Base-by-base conservation (phyloP, 225 moss, liverwort and hornwort genomes). In the Anthoceros angustus region DNA sequence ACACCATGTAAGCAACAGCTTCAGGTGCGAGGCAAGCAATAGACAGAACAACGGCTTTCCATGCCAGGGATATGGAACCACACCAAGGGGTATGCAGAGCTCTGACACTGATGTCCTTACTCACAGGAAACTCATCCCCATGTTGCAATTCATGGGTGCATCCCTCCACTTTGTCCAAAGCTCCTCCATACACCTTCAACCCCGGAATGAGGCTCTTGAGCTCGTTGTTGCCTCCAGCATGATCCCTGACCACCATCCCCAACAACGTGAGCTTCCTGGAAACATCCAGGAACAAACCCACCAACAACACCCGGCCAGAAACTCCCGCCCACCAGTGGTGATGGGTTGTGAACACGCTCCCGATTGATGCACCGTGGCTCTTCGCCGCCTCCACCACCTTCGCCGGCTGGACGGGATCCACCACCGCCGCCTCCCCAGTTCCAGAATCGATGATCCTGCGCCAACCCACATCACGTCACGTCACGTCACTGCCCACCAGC, bases 121-220 rank as follows among this genome's bases (percentile, higher is more conserved):
- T 81, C 18, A 84, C 72, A 48, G 76, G 68, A 63, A 84, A 43
- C 65, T 84, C 76, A 64, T 84, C 76, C 16, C 78, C 76, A 73
- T 79, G 74, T 21, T 76, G 81, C 66, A 84, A 71, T 67, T 69
- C 71, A 69, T 77, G 74, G 63, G 81, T 78, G 67, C 78, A 84
- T 63, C 81, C 81, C 76, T 84, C 80, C 55, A 81, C 84, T 72
- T 79, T 73, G 71, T 84, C 84, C 74, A 76, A 76, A 21, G 76
- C 63, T 39, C 81, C 84, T 25, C 81, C 81, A 21, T 81, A 81
- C 49, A 81, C 68, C 7, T 72, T 72, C 62, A 81, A 73, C 71
- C 77, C 81, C 41, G 76, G 78, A 25, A 84, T 65, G 72, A 81
- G 78, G 43, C 78, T 77, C 74, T 81, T 79, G 73, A 81, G 76